Conservation (phyloP, 306 rosid genomes). For the Astragalus membranaceus region DNA sequence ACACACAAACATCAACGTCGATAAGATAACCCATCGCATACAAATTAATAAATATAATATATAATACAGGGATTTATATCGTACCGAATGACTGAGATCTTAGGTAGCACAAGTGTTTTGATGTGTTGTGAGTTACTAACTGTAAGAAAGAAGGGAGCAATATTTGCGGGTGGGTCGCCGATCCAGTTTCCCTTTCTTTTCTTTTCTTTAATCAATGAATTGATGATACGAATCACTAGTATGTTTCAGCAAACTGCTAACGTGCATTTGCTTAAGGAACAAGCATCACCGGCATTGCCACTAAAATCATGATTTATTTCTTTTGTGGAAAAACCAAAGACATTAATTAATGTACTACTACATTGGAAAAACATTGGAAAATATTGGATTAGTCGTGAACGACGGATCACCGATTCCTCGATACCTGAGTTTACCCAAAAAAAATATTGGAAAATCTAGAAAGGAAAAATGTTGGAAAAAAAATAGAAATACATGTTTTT, state of each 20-base stretch:
- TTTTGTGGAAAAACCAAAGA: too few species aligned
- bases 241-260: not conserved
- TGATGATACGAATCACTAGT: too few species aligned
- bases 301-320: not conserved
- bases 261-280: constrained; percentile 19
- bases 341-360: too few species aligned
- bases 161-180: not conserved
- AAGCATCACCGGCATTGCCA: not conserved
- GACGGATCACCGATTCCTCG: too few species aligned
- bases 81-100: constrained; percentile 16
- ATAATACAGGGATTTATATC: not conserved
- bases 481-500: too few species aligned
- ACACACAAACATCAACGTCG: not conserved
- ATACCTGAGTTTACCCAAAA: too few species aligned
- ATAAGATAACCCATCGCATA: too few species aligned
- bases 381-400: too few species aligned
- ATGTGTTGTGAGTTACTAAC: not conserved
- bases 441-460: too few species aligned
- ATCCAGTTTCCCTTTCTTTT: not conserved
- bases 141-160: not conserved
- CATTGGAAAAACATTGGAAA: too few species aligned
- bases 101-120: not conserved
- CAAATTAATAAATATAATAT: not conserved
- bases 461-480: too few species aligned
- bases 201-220: not conserved